A percentile compares a stretch with the other conserved stretches of the same genome.
Evolutionary conservation across 495 filamentous ascomycete species (phyloP).

Genomic region (Haplographium delicatum): DNA sequence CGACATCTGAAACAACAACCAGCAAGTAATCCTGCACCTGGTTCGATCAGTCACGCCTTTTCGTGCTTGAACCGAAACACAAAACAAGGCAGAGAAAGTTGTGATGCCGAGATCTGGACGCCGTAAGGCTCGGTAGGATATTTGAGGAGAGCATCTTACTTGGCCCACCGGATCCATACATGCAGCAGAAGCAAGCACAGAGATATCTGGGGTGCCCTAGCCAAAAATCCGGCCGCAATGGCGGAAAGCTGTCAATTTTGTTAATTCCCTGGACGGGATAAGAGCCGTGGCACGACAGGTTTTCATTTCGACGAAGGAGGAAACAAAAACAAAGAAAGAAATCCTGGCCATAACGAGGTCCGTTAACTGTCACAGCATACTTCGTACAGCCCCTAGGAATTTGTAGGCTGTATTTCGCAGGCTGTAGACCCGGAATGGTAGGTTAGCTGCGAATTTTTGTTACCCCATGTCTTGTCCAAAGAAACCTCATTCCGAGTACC

Average conservation of each 20-base stretch:
- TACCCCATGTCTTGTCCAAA: neutral
- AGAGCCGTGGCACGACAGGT: neutral
- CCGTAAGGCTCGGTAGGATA: slow-evolving; percentile 4
- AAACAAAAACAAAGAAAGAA: neutral
- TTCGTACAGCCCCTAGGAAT: too few species aligned
- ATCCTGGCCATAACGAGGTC: neutral
- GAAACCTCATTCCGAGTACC: neutral
- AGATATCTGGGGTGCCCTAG: neutral
- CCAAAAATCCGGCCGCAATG: neutral
- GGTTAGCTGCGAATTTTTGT: too few species aligned
- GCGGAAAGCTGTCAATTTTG: neutral
- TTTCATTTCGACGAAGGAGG: neutral
- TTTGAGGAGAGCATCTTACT: neutral
- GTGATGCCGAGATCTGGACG: neutral
- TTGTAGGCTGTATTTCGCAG: too few species aligned
- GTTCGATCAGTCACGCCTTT: slow-evolving; percentile 18
- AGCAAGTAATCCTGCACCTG: slow-evolving; percentile 8
- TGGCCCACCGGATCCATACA: slow-evolving; percentile 8
- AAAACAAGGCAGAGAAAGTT: neutral
- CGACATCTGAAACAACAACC: slow-evolving; percentile 19
- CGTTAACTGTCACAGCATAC: slow-evolving; percentile 2
- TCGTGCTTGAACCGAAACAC: slow-evolving; percentile 14
- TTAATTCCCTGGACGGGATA: neutral
- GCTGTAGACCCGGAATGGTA: too few species aligned
- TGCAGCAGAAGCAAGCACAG: slow-evolving; percentile 7